phyloP scores from a whole-genome alignment of 257 asterid genomes.

The Primulina huaijiensis region DNA sequence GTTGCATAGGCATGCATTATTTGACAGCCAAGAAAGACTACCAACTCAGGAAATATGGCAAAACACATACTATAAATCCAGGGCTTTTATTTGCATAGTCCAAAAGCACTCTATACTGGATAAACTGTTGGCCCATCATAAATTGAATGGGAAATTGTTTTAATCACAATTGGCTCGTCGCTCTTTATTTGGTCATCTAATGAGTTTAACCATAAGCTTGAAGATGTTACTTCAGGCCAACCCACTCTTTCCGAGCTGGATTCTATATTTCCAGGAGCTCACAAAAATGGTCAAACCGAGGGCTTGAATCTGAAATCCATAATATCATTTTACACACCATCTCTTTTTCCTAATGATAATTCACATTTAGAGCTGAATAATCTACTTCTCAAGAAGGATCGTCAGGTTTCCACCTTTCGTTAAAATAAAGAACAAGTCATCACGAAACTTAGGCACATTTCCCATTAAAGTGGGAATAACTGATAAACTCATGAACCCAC shows the following conservation, averaged over 20 bases:
- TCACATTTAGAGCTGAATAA: neutral
- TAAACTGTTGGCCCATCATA: too few relatives aligned
- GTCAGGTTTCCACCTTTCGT: neutral
- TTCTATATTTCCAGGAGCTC: neutral
- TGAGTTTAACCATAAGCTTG: neutral
- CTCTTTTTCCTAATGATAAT: neutral
- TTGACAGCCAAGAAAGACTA: neutral
- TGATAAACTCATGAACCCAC: conserved; percentile 1
- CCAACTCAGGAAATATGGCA: neutral
- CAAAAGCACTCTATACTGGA: too few relatives aligned
- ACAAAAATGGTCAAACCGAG: neutral
- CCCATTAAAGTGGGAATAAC: neutral
- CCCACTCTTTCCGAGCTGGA: neutral
- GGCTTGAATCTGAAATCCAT: neutral
- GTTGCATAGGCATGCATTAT: neutral
- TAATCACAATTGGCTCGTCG: neutral
- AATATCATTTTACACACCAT: neutral
- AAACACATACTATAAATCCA: too few relatives aligned
- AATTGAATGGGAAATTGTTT: too few relatives aligned
- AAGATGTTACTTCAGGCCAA: neutral
- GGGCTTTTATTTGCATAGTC: too few relatives aligned
- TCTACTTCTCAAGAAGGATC: neutral
- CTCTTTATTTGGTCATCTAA: neutral
- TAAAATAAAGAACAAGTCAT: neutral
- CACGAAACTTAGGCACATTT: conserved; percentile 12